These are phyloP conservation scores for Triglochin maritima DNA, from an alignment of 106 monocot genomes.

Conservation along the genomic window DNA sequence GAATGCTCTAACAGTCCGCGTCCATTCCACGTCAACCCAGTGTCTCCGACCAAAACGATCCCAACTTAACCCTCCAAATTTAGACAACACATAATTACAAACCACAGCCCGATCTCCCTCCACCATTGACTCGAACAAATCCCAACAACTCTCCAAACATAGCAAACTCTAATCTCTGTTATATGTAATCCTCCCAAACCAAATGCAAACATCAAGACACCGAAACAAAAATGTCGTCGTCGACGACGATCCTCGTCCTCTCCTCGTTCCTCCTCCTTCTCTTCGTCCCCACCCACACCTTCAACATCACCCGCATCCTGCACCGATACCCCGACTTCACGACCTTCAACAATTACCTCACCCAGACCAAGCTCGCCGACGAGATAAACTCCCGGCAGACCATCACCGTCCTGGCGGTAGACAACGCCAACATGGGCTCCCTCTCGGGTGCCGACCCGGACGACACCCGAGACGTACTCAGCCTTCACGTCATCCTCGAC, in stretches of 20 bases:
- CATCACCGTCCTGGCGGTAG: slow-evolving; percentile 18
- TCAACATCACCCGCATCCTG: slow-evolving; percentile 20
- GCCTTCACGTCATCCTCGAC: slow-evolving; percentile 20
- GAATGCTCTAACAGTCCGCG: too few species aligned
- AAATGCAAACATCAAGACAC: too few species aligned
- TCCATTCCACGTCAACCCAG: too few species aligned
- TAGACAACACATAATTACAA: too few species aligned
- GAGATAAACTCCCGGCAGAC: slow-evolving; percentile 16
- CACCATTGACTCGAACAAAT: too few species aligned
- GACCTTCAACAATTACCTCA: slow-evolving; percentile 12
- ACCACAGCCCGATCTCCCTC: too few species aligned
- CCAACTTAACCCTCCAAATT: too few species aligned
- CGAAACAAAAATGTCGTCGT: too few species aligned
- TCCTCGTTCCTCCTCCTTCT: not conserved
- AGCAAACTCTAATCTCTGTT: too few species aligned
- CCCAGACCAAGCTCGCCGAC: slow-evolving; percentile 8
- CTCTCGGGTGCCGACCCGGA: not conserved
- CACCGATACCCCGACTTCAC: slow-evolving; percentile 5
- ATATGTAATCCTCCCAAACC: too few species aligned
- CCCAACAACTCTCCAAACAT: too few species aligned
- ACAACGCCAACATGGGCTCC: slow-evolving; percentile 4
- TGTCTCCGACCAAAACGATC: too few species aligned
- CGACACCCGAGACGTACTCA: slow-evolving; percentile 8
- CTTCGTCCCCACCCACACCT: slow-evolving; percentile 4
- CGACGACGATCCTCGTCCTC: slow-evolving; percentile 5